These are phyloP conservation scores for Akanthomyces muscarius DNA, from an alignment of 2,329 filamentous ascomycete species.

Conservation along the genomic window DNA sequence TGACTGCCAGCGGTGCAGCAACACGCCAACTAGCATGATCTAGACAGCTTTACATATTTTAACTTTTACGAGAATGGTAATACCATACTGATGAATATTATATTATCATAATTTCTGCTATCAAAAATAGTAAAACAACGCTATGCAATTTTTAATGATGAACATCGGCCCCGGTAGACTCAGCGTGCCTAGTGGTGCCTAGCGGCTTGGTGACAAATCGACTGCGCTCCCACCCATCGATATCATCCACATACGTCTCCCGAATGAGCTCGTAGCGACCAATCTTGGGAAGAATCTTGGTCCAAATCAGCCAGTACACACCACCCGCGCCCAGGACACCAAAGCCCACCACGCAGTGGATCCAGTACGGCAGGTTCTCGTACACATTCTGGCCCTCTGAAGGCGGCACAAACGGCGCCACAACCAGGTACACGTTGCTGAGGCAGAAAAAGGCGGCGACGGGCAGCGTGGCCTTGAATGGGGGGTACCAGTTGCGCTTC, in stretches of 20 bases:
- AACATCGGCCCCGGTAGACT: not conserved
- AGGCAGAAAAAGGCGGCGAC: slow-evolving; percentile 56
- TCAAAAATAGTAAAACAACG: not conserved
- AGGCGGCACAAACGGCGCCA: slow-evolving; percentile 56
- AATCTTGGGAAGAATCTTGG: slow-evolving; percentile 46
- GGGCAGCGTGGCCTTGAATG: slow-evolving; percentile 51
- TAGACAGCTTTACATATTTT: not conserved
- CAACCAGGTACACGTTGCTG: slow-evolving; percentile 57
- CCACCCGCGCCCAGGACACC: slow-evolving; percentile 50
- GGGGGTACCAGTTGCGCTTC: slow-evolving; percentile 49
- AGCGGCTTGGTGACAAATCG: slow-evolving; percentile 46
- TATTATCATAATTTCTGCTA: not conserved
- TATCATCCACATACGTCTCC: slow-evolving; percentile 49
- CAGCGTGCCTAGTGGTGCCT: not conserved
- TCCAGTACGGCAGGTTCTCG: slow-evolving; percentile 51
- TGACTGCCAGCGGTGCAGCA: not conserved
- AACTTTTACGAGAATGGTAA: not conserved
- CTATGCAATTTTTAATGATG: not conserved
- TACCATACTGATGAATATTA: not conserved
- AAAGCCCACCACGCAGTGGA: slow-evolving; percentile 55
- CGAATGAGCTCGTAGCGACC: slow-evolving; percentile 54
- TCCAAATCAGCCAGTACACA: slow-evolving; percentile 55
- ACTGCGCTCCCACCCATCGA: slow-evolving; percentile 60
- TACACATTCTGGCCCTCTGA: slow-evolving; percentile 50
- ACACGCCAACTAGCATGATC: not conserved